Evolutionary conservation across 805 yeast species (phyloP), one percentile per base, ranked within the genome.

Genomic region (Candida cerambycidarum): DNA sequence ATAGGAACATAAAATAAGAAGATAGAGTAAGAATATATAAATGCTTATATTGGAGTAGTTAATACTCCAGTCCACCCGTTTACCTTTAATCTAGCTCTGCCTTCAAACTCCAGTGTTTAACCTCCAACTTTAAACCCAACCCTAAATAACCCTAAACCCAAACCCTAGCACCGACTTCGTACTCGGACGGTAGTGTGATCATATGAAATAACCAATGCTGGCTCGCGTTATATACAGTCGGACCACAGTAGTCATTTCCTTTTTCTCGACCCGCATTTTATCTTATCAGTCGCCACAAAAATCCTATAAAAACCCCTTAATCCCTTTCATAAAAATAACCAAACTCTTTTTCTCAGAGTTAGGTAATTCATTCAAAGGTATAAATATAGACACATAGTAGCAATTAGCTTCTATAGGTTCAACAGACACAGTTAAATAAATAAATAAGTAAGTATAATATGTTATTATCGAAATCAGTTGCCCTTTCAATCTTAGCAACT

Each of bases 401-500:
- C n/a, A n/a, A n/a, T n/a, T n/a, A n/a, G n/a, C n/a, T n/a, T n/a
- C n/a, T n/a, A 32, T 6, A 17, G 9, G 21, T 32, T 4, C 5
- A 11, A 17, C 12, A 29, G 10, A 5, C 32, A 25, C 5, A 25
- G n/a, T 6, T n/a, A 25, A 25, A 11, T 25, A 5, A 25, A 12
- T 11, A 11, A 25, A 4, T 11, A 11, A 25, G 29, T 25, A 25
- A 25, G n/a, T 21, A 21, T 21, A 36, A 3, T 14, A 69, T 69
- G 73, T 62, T 62, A 55, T 63, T 71, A 52, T 55, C 72, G 31
- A 67, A 58, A 48, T 58, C 75, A 19, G 65, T 68, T 41, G 75
- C 75, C 13, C 56, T 70, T 48, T 59, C 75, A 45, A 69, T 71
- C 47, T 61, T 71, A 55, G 64, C 69, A 38, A 48, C 72, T 44